Evolutionary conservation across 2,329 filamentous ascomycete species (phyloP).

Genomic region (Zymoseptoria brevis): DNA sequence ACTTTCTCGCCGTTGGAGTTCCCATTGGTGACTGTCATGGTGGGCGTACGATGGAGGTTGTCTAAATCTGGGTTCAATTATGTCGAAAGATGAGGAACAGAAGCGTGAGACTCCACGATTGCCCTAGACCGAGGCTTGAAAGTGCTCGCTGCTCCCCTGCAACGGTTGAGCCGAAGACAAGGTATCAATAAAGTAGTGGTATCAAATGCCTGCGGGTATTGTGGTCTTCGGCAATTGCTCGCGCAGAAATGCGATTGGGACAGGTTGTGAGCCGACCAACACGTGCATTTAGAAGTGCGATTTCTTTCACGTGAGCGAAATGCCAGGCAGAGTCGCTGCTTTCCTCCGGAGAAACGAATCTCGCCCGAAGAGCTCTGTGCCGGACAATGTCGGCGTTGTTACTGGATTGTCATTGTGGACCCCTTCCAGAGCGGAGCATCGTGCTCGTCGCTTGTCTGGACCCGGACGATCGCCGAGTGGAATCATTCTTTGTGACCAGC

Average conservation of each 20-base stretch:
- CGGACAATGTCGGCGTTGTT: not conserved
- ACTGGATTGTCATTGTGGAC: not conserved
- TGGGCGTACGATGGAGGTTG: not conserved
- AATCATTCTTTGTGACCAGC: not conserved
- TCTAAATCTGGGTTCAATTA: not conserved
- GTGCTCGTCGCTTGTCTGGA: not conserved
- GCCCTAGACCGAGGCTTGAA: not conserved
- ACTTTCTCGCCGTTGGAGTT: slow-evolving; percentile 6
- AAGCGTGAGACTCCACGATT: not conserved
- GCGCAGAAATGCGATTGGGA: not conserved
- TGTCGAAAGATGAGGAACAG: not conserved
- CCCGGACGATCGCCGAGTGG: not conserved
- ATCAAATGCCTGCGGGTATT: not conserved
- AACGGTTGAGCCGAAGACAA: not conserved
- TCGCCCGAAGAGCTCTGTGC: not conserved
- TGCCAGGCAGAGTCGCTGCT: not conserved
- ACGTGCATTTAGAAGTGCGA: not conserved
- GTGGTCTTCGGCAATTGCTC: not conserved
- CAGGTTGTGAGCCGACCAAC: not conserved
- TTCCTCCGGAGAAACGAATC: not conserved
- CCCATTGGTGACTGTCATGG: slow-evolving; percentile 11
- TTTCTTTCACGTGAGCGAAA: not conserved
- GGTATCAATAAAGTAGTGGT: not conserved
- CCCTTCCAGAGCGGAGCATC: not conserved
- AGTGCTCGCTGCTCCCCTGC: not conserved